A percentile compares a stretch with the other conserved stretches of the same genome.
phyloP scores from a whole-genome alignment of 1,284 basidiomycete genomes.

The Boletellus sp. region DNA sequence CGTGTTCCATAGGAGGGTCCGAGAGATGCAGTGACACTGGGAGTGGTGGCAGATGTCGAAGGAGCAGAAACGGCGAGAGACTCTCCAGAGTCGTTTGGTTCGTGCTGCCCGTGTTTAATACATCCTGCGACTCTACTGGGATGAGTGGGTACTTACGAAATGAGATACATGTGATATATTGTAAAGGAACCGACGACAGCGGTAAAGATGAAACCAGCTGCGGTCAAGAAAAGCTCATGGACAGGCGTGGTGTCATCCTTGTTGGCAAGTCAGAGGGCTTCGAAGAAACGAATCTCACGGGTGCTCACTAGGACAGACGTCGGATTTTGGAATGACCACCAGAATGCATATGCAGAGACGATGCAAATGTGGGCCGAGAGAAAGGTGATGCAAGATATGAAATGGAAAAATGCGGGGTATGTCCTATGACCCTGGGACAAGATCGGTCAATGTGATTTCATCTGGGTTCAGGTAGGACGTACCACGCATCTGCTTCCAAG shows the following conservation, averaged over 20 bases:
- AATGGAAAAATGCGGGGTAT: slow-evolving; percentile 83
- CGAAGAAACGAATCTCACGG: background rate
- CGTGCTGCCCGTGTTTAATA: slow-evolving; percentile 46
- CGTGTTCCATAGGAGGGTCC: slow-evolving; percentile 70
- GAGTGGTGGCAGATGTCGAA: slow-evolving; percentile 64
- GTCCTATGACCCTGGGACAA: slow-evolving; percentile 71
- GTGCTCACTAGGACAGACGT: slow-evolving; percentile 49
- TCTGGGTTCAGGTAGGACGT: slow-evolving; percentile 28
- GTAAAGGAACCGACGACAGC: slow-evolving; percentile 76
- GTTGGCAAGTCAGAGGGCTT: slow-evolving; percentile 5
- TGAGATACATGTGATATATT: slow-evolving; percentile 76
- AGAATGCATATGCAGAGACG: slow-evolving; percentile 56
- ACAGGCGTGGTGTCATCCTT: slow-evolving; percentile 68
- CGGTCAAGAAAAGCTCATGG: slow-evolving; percentile 65
- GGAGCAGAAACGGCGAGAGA: slow-evolving; percentile 71
- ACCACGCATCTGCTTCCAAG: slow-evolving; percentile 77
- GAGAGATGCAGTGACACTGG: slow-evolving; percentile 52
- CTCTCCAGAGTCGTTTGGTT: slow-evolving; percentile 86
- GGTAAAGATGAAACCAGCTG: slow-evolving; percentile 60
- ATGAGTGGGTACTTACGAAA: slow-evolving; percentile 53
- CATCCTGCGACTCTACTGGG: background rate
- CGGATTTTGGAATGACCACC: slow-evolving; percentile 66
- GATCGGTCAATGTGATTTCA: slow-evolving; percentile 1
- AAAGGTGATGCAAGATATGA: slow-evolving; percentile 65
- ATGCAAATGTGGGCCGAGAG: slow-evolving; percentile 61